These are phyloP conservation scores for Flaveria sonorensis DNA, from an alignment of 129 eudicot species.

Conservation along the genomic window DNA sequence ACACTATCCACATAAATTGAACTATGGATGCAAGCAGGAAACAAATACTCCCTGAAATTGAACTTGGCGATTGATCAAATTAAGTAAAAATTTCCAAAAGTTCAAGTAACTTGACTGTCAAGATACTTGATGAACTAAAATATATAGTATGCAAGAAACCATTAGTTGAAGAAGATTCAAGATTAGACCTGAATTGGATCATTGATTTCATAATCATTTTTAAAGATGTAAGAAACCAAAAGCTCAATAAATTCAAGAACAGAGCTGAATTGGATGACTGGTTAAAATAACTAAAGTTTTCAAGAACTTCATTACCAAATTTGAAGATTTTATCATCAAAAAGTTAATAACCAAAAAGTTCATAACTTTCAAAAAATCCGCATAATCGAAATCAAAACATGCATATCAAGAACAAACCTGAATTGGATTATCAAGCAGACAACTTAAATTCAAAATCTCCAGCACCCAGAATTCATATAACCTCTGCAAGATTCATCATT, in stretches of 20 bases:
- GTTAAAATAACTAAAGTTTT: constrained; percentile 5
- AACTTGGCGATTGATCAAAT: background rate
- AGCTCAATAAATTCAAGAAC: background rate
- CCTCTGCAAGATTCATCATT: constrained; percentile 20
- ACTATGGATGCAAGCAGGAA: background rate
- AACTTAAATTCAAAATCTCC: constrained; percentile 18
- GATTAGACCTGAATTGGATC: background rate
- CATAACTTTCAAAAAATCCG: background rate
- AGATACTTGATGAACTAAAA: background rate
- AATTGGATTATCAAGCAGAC: constrained; percentile 2
- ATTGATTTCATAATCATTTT: background rate
- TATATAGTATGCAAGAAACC: constrained; percentile 17
- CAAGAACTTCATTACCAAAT: background rate
- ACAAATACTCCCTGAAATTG: background rate
- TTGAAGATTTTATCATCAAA: background rate
- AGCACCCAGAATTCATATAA: constrained; percentile 27
- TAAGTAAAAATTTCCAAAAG: background rate
- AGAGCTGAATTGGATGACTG: background rate
- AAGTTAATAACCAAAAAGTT: constrained; percentile 3
- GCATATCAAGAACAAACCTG: constrained; percentile 32
- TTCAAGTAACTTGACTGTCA: background rate
- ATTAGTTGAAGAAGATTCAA: constrained; percentile 3
- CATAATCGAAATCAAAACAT: background rate
- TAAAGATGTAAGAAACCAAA: background rate
- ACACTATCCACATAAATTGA: background rate